phyloP scores from a whole-genome alignment of 306 rosid species.

The Dicorynia guianensis region DNA sequence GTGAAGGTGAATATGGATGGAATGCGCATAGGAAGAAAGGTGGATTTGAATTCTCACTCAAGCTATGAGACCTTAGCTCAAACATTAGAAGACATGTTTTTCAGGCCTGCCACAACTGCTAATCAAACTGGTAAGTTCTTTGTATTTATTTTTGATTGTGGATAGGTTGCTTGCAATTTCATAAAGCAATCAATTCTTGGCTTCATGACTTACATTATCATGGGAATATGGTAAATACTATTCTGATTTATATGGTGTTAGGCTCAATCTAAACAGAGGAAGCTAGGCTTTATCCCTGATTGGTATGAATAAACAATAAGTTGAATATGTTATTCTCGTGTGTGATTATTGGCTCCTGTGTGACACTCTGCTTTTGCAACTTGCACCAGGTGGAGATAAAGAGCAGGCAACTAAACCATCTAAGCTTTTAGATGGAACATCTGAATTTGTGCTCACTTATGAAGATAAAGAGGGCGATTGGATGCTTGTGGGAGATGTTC shows the following conservation, averaged over 20 bases:
- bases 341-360: not conserved
- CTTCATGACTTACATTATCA: not conserved
- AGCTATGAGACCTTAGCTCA: constrained; percentile 69
- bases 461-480: constrained; percentile 81
- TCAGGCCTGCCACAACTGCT: constrained; percentile 42
- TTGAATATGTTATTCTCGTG: no score
- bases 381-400: constrained; percentile 44
- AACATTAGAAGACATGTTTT: constrained; percentile 72
- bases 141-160: not conserved
- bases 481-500: constrained; percentile 87
- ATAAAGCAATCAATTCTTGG: not conserved
- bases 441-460: constrained; percentile 78
- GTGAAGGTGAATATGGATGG: constrained; percentile 80
- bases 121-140: constrained; percentile 48
- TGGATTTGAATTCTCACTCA: constrained; percentile 72
- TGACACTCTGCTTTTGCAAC: constrained; percentile 13
- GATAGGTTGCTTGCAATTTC: not conserved
- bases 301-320: not conserved
- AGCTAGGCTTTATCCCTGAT: not conserved
- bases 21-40: constrained; percentile 67
- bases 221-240: no score
- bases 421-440: constrained; percentile 70
- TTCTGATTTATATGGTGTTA: not conserved
- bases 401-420: constrained; percentile 50
- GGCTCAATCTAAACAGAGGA: not conserved